A percentile compares a stretch with the other conserved stretches of the same genome.
Evolutionary conservation across 768 basidiomycete species (phyloP).

Genomic region (Podaxis rugospora): DNA sequence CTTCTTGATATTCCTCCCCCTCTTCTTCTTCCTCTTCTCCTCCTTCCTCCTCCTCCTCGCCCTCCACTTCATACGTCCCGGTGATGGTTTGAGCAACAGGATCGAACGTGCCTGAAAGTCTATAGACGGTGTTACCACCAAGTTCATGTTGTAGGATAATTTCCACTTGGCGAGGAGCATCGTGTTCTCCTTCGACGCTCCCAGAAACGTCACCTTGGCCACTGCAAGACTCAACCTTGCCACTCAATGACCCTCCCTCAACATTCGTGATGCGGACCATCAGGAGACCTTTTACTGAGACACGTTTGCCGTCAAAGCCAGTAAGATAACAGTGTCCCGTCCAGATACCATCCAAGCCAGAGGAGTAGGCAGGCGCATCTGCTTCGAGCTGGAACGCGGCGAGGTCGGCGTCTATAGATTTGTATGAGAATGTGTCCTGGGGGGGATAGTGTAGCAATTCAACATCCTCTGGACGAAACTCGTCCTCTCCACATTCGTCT

Average conservation of each 20-base stretch:
- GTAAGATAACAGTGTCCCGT: slow-evolving; percentile 25
- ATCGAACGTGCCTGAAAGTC: slow-evolving; percentile 4
- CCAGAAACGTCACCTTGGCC: background rate
- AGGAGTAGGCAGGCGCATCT: slow-evolving; percentile 17
- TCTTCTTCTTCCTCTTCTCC: background rate
- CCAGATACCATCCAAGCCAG: slow-evolving; percentile 25
- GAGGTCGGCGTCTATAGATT: slow-evolving; percentile 27
- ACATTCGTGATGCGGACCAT: background rate
- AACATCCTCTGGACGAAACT: slow-evolving; percentile 16
- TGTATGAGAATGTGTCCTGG: slow-evolving; percentile 26
- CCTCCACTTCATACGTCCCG: slow-evolving; percentile 15
- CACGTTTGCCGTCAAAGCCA: slow-evolving; percentile 19
- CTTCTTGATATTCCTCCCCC: background rate
- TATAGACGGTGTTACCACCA: background rate
- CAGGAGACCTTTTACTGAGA: slow-evolving; percentile 10
- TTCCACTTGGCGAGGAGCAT: background rate
- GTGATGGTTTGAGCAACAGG: slow-evolving; percentile 15
- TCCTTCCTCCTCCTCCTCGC: background rate
- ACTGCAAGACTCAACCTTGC: background rate
- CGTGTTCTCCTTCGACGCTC: background rate
- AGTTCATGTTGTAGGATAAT: background rate
- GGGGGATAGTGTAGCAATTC: slow-evolving; percentile 27
- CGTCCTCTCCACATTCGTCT: slow-evolving; percentile 8
- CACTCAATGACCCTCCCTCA: background rate
- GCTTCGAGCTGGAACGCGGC: slow-evolving; percentile 10